Conservation (phyloP, 1,139 yeast species). For the Barnettozyma hawaiiensis region DNA sequence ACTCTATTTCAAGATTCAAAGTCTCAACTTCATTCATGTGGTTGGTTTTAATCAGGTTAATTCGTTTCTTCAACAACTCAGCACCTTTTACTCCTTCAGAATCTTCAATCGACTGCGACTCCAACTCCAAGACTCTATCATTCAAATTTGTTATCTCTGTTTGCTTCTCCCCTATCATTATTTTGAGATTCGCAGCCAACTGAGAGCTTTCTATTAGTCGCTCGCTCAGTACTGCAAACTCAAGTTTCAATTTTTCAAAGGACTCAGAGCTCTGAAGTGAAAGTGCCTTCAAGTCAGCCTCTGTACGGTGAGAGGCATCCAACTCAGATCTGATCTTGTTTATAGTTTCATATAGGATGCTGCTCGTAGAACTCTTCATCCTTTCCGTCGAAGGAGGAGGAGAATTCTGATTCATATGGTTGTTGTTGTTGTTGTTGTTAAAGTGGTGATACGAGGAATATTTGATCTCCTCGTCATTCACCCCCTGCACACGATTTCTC, state of each 20-base stretch:
- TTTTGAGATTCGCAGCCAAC: slow-evolving; percentile 11
- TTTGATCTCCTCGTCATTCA: background rate
- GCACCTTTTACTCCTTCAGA: slow-evolving; percentile 24
- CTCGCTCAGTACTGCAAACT: slow-evolving; percentile 13
- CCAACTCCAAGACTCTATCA: slow-evolving; percentile 26
- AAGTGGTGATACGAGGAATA: too few species aligned
- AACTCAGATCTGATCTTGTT: slow-evolving; percentile 9
- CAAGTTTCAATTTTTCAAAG: slow-evolving; percentile 14
- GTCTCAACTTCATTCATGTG: slow-evolving; percentile 22
- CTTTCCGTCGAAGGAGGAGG: background rate
- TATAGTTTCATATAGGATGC: background rate
- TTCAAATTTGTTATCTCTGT: slow-evolving; percentile 33
- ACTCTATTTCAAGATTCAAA: slow-evolving; percentile 18
- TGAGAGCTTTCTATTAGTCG: slow-evolving; percentile 13
- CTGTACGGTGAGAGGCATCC: slow-evolving; percentile 12
- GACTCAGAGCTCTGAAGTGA: slow-evolving; percentile 13
- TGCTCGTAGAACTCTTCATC: background rate
- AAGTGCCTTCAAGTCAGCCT: slow-evolving; percentile 14
- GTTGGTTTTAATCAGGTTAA: slow-evolving; percentile 19
- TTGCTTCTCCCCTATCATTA: slow-evolving; percentile 19
- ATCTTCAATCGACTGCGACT: slow-evolving; percentile 19
- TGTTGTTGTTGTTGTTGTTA: too few species aligned
- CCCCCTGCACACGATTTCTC: slow-evolving; percentile 4
- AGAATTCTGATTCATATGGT: background rate
- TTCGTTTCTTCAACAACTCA: slow-evolving; percentile 19